Percentiles rank a stretch among this genome's conserved stretches.
Conservation (phyloP, 2,329 filamentous ascomycete species). For the Trichoderma sp. region DNA sequence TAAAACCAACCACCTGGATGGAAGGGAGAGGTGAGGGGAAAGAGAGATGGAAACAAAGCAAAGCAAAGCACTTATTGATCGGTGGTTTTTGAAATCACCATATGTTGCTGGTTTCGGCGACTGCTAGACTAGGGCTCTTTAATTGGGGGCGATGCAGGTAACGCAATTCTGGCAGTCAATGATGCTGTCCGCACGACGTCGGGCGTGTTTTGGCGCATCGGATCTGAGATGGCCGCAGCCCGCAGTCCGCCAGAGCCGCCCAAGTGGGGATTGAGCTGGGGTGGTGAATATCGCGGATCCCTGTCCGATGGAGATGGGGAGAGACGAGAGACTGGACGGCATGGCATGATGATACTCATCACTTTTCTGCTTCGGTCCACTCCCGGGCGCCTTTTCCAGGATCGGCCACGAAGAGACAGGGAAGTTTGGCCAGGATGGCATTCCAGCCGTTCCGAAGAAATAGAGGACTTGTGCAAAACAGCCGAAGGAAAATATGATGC, state of each 20-base stretch:
- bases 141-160: slow-evolving; percentile 20
- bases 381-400: background rate
- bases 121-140: slow-evolving; percentile 10
- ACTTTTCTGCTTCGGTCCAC: slow-evolving; percentile 14
- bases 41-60: background rate
- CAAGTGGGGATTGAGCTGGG: slow-evolving; percentile 3
- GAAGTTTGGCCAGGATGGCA: background rate
- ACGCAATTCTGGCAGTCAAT: slow-evolving; percentile 21
- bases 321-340: slow-evolving; percentile 13
- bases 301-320: background rate
- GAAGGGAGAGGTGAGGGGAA: background rate
- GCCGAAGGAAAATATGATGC: background rate
- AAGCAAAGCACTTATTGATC: background rate
- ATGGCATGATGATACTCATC: slow-evolving; percentile 15
- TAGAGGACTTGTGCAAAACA: background rate
- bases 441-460: background rate
- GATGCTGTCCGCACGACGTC: slow-evolving; percentile 18
- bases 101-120: slow-evolving; percentile 12
- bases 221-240: slow-evolving; percentile 21
- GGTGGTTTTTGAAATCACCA: background rate
- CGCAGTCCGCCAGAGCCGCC: slow-evolving; percentile 21
- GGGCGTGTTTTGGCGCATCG: slow-evolving; percentile 23
- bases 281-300: slow-evolving; percentile 5
- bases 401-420: background rate
- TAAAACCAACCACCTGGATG: slow-evolving; percentile 5